Conservation (phyloP, 2,329 filamentous ascomycete species). For the Chrysoporthe puriensis region DNA sequence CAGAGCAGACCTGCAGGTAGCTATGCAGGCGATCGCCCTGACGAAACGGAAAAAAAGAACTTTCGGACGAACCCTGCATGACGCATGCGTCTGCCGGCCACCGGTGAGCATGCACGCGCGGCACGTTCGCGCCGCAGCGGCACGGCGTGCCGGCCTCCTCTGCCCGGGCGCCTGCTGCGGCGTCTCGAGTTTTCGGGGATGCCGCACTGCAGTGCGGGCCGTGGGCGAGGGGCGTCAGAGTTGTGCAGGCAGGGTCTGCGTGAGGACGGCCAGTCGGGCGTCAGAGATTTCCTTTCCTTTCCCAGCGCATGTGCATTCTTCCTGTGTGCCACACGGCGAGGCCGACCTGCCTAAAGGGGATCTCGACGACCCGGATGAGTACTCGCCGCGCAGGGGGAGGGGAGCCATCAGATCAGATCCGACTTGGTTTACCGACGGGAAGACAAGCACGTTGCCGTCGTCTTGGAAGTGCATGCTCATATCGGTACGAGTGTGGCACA, state of each 20-base stretch:
- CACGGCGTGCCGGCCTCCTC: not conserved
- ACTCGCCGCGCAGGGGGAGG: not conserved
- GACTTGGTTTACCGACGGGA: not conserved
- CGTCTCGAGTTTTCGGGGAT: not conserved
- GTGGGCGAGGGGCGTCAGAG: not conserved
- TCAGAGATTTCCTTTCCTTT: not conserved
- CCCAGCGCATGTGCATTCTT: not conserved
- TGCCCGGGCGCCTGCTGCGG: not conserved
- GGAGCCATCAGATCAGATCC: not conserved
- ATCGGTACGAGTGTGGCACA: not conserved
- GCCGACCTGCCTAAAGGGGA: not conserved
- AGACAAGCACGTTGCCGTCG: not conserved
- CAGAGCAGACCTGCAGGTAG: not conserved
- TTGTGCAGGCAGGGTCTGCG: too few relatives aligned
- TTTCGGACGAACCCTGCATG: conserved; percentile 10
- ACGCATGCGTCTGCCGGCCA: not conserved
- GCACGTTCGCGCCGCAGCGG: not conserved
- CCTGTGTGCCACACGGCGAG: not conserved
- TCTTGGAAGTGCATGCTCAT: not conserved
- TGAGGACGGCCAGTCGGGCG: too few relatives aligned
- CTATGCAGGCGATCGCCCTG: not conserved
- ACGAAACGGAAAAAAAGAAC: not conserved
- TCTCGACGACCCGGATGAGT: not conserved
- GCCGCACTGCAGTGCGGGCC: not conserved
- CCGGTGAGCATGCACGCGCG: conserved; percentile 6